These are phyloP conservation scores for Penicillium sp. DNA, from an alignment of 2,329 filamentous ascomycete species.

Conservation along the genomic window DNA sequence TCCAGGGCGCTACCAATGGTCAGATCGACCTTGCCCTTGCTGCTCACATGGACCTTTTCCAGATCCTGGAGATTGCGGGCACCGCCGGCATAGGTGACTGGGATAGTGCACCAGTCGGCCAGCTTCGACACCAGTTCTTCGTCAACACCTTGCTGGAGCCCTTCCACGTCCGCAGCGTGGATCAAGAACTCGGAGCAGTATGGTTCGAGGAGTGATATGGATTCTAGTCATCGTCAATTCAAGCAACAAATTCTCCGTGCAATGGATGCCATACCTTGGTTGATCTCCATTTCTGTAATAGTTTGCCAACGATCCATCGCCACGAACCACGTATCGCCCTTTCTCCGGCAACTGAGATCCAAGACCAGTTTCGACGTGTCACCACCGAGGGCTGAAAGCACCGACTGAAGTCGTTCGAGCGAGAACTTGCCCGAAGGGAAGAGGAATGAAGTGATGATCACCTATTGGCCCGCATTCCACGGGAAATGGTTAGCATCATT, in stretches of 20 bases:
- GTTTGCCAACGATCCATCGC: slow-evolving; percentile 99
- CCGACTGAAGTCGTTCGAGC: slow-evolving; percentile 67
- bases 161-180: slow-evolving; percentile 95
- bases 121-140: slow-evolving; percentile 74
- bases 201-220: slow-evolving; percentile 75
- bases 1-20: slow-evolving; percentile 96
- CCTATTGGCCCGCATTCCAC: slow-evolving; percentile 54
- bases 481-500: slow-evolving; percentile 18
- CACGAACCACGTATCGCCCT: slow-evolving; percentile 81
- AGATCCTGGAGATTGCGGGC: slow-evolving; percentile 78
- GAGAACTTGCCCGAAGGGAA: slow-evolving; percentile 84
- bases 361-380: slow-evolving; percentile 83
- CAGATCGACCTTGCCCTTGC: slow-evolving; percentile 77
- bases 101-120: slow-evolving; percentile 82
- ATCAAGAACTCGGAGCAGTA: slow-evolving; percentile 97
- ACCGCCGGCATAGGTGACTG: slow-evolving; percentile 96
- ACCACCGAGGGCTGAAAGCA: slow-evolving; percentile 68
- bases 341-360: slow-evolving; percentile 84
- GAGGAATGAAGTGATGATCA: slow-evolving; percentile 94
- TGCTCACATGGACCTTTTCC: slow-evolving; percentile 74
- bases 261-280: slow-evolving; percentile 60
- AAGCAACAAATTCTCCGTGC: not conserved
- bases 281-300: slow-evolving; percentile 93
- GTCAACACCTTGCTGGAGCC: slow-evolving; percentile 86
- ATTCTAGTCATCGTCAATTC: slow-evolving; percentile 54